Evolutionary conservation across 805 yeast genomes (phyloP).

Genomic region (Isabelozyma gotoi): DNA sequence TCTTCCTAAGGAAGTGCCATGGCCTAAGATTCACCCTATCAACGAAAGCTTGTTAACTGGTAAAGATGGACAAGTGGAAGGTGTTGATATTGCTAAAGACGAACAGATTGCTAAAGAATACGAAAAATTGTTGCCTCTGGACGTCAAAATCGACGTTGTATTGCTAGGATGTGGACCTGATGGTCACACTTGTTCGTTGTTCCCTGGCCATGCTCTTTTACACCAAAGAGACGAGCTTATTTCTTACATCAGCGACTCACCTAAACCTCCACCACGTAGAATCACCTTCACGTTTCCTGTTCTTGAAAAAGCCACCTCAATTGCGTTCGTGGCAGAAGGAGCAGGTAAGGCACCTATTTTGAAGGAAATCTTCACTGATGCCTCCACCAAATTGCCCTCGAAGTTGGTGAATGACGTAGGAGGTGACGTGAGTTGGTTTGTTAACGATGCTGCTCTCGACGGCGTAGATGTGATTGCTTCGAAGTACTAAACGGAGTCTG

Average conservation of each 20-base stretch:
- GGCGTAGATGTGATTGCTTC: conserved; percentile 52
- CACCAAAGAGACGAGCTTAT: conserved; percentile 52
- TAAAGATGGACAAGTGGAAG: conserved; percentile 39
- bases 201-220: conserved; percentile 78
- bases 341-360: conserved; percentile 75
- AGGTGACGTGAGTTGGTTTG: conserved; percentile 74
- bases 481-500: conserved; percentile 25
- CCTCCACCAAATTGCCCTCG: conserved; percentile 59
- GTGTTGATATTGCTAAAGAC: conserved; percentile 48
- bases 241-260: conserved; percentile 74
- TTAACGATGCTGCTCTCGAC: conserved; percentile 70
- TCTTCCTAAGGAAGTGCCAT: conserved; percentile 35
- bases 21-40: conserved; percentile 67
- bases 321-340: conserved; percentile 90
- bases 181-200: conserved; percentile 91
- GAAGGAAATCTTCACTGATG: conserved; percentile 63
- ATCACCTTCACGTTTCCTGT: conserved; percentile 85
- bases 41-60: conserved; percentile 60
- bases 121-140: conserved; percentile 52
- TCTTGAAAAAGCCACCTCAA: conserved; percentile 49
- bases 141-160: conserved; percentile 56
- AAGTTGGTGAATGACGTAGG: conserved; percentile 64
- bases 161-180: conserved; percentile 93
- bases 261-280: conserved; percentile 93
- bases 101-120: conserved; percentile 60